Evolutionary conservation across 305 asterid species (phyloP), one percentile per base, ranked within the genome.

Genomic region (Andrographis paniculata): DNA sequence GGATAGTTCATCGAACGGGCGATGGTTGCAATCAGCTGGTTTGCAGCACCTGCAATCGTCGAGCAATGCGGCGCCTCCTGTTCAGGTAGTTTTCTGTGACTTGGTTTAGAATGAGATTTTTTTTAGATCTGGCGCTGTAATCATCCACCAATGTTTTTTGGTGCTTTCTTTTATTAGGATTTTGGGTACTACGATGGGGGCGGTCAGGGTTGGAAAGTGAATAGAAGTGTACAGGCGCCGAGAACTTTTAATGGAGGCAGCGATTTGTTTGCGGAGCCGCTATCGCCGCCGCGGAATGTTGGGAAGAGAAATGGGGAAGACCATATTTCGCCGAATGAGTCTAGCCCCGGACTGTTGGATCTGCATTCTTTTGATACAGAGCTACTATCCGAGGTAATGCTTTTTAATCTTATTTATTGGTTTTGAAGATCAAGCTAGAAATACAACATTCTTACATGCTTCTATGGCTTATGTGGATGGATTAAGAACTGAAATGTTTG

Each of bases 1-100:
- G 5, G 94, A 89, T n/a, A 54, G 77, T 38, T 78, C 96, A 3
- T 79, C 98, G 16, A 76, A 89, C 42, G 92, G 88, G 16, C 69
- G 95, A 55, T 92, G 99, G 96, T 77, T 87, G 48, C 99, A 92
- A 64, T 92, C 99, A 52, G 95, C 99, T 62, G 99, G 99, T 41
- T 66, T 87, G 53, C 99, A 92, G 59, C 97, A 87, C 60, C 73
- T 81, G 0, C 97, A 87, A 65, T 75, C 95, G 19, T 71, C 94
- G 1, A 77, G 51, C 75, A 77, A 69, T 72, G 76, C 77, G 51
- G 67, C 44, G 68, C 76, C 87, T 64, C 77, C 83, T 15, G 65
- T 60, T n/a, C 45, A 31, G 48, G 41, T 58, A 37, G 18, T 18
- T 71, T 70, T 87, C 81, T 84, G 84, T 74, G 38, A 33, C 13